Conservation (phyloP, 176 grass and related monocot genomes). For the Chloris gayana region DNA sequence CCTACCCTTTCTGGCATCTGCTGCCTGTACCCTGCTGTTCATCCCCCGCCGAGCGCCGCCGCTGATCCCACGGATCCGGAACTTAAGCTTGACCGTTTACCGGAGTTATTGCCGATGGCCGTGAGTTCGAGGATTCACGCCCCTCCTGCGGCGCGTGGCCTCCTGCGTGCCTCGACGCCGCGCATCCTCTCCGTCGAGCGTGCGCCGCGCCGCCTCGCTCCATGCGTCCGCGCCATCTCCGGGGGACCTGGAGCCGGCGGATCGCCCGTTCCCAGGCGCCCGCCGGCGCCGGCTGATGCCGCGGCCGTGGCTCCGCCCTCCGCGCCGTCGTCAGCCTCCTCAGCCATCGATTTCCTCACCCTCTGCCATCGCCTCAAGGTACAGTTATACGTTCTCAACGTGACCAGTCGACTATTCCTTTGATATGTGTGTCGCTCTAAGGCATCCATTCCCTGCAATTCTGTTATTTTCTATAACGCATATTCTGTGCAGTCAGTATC, state of each 20-base stretch:
- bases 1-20: background rate
- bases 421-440: background rate
- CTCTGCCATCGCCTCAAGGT: constrained; percentile 96
- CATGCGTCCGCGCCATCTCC: constrained; percentile 26
- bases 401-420: background rate
- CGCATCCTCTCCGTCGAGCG: constrained; percentile 36
- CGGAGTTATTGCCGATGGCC: constrained; percentile 43
- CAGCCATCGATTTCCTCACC: constrained; percentile 91
- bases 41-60: constrained; percentile 29
- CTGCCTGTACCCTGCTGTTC: too few relatives aligned
- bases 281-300: constrained; percentile 45
- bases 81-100: background rate
- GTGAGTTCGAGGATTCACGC: constrained; percentile 45
- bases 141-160: constrained; percentile 39
- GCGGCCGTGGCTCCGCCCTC: constrained; percentile 33
- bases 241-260: constrained; percentile 39
- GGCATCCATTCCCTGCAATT: background rate
- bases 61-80: constrained; percentile 28
- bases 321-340: constrained; percentile 47
- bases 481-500: constrained; percentile 2
- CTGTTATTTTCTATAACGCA: background rate
- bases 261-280: constrained; percentile 33
- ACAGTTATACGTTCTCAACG: background rate
- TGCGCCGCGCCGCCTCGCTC: constrained; percentile 24
- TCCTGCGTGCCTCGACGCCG: constrained; percentile 31